These are phyloP conservation scores for Ceratocystis huliohia DNA, from an alignment of 2,329 filamentous ascomycete species.

Conservation along the genomic window DNA sequence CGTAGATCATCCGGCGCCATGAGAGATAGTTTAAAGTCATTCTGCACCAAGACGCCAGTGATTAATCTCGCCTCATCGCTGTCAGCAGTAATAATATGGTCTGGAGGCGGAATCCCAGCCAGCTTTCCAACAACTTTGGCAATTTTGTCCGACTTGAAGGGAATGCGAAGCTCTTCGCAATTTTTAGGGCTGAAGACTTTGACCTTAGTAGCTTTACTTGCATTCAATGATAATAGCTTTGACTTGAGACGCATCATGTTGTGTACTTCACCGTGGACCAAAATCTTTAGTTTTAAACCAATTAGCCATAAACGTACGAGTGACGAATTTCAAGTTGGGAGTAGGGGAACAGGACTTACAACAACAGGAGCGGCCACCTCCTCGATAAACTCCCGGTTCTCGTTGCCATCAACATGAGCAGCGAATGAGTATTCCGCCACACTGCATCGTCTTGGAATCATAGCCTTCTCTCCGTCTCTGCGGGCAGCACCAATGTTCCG, in stretches of 20 bases:
- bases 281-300: conserved; percentile 32
- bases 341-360: conserved; percentile 42
- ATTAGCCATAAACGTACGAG: not conserved
- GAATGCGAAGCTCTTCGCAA: conserved; percentile 86
- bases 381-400: conserved; percentile 95
- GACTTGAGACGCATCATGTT: conserved; percentile 98
- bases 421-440: conserved; percentile 93
- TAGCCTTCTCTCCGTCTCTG: conserved; percentile 68
- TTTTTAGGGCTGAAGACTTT: conserved; percentile 93
- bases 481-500: conserved; percentile 52
- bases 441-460: conserved; percentile 85
- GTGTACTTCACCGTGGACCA: conserved; percentile 92
- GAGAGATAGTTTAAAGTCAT: conserved; percentile 90
- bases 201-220: conserved; percentile 63
- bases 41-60: conserved; percentile 86
- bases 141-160: conserved; percentile 88
- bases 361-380: conserved; percentile 86
- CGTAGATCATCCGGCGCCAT: conserved; percentile 95
- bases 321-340: not conserved
- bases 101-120: conserved; percentile 63
- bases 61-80: conserved; percentile 42
- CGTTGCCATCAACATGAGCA: conserved; percentile 87
- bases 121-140: conserved; percentile 94
- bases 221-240: conserved; percentile 83
- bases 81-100: conserved; percentile 26